Base-by-base conservation (phyloP, 192 early-diverging fungal genomes). In the Lobosporangium transversale region DNA sequence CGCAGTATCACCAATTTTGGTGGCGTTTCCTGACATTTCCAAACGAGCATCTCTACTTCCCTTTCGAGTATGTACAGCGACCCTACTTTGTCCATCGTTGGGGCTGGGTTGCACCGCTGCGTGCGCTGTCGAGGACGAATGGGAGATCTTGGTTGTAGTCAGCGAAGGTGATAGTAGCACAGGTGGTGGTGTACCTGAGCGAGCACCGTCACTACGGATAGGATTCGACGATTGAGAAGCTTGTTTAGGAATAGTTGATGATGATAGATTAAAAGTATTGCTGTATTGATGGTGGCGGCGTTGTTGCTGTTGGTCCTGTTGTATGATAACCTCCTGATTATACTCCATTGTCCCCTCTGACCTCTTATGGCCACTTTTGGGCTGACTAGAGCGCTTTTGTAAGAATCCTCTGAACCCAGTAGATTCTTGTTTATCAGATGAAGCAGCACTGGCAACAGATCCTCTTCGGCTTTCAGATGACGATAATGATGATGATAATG, bases 111-210 rank as follows among this genome's bases (percentile, higher is more conserved):
- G 30, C 0, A 49, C 56, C 17, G 43, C 47, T 4, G 32, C 52
- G 20, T 58, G 66, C 1, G 52, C 66, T 12, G 56, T 58, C 0
- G 66, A 53, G 47, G 56, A 58, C 35, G 66, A 68, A 29, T 47
- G 56, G 24, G 61, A 71, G 3, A 71, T 54, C 18, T 71, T 58
- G 9, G 69, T 71, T n/a, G 69, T 63, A 21, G 61, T 44, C 33
- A 71, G 35, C 7, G 69, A 57, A 0, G 53, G 60, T 12, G 69
- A 71, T 9, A 71, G 47, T 26, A 63, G 37, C 9, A 47, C 20
- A 3, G 69, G 47, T 47, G 68, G 57, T 14, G 68, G 69, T 4
- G 60, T 71, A n/a, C 33, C 47, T n/a, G 60, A 26, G 2, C 23
- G 7, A 32, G 20, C 23, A 12, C 21, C 3, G 10, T 40, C 53